Base-by-base conservation (phyloP, 2,329 filamentous ascomycete species). In the Fusarium floridanum region DNA sequence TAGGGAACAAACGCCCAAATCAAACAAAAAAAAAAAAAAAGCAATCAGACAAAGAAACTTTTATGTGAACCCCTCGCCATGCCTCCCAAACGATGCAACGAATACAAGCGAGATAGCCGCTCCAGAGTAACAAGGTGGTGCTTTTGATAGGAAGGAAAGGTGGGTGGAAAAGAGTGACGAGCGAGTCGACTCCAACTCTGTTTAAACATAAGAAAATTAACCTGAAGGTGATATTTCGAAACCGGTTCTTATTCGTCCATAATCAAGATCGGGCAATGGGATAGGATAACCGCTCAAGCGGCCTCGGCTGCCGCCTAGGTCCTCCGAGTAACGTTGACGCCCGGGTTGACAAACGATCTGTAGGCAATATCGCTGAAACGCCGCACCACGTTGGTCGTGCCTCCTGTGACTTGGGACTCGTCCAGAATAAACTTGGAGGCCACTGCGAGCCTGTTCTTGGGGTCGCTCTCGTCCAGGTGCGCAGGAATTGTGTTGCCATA, bases 331-430 rank as follows among this genome's bases (percentile, higher is more conserved):
- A 84, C 78, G 77, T 88, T 89, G 74, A 84, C 83, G 12, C 87
- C 88, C 3, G 88, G 88, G 36, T 84, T 84, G 65, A 90, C 85
- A 75, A 88, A 92, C 22, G 91, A 90, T 70, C 90, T 86, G 29
- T 88, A 85, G 5, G 91, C 91, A 80, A 94, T 88, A 69, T 92
- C 91, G 75, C 91, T 90, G 65, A 94, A 86, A n/a, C 91, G 88
- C 71, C 92, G 90, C 63, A 93, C 90, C 57, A 94, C 91, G 72
- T 94, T 93, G 2, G 91, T 94, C 2, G 92, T 93, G n/a, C 91
- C 92, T n/a, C 91, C 90, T 14, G 89, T 84, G 27, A 86, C 88
- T 64, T 88, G 86, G 10, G 91, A 88, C 79, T 94, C 91, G 70
- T 91, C 88, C 68, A 90, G 87, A 32, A 94, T 88, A 78, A 94